Evolutionary conservation across 495 filamentous ascomycete genomes (phyloP), one percentile per base, ranked within the genome.

Genomic region (Clohesyomyces aquaticus): DNA sequence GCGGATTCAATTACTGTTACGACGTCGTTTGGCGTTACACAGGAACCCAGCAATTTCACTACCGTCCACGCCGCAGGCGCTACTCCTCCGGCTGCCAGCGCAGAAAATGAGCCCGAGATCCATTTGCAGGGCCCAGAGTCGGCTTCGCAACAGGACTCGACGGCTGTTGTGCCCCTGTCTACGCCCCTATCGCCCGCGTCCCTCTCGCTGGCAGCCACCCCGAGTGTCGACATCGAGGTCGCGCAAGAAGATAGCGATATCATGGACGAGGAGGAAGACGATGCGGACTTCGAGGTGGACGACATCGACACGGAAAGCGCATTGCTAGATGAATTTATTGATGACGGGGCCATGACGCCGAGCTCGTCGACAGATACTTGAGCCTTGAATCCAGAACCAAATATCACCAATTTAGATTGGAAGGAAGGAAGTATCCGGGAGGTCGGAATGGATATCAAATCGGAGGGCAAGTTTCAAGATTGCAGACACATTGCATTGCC

Each of bases 1-100:
- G n/a, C n/a, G 10, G 65, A 67, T 32, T 58, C 51, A 1, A 67
- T 67, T 18, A 67, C 65, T 8, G 65, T 67, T 3, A 67, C 65
- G 3, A 67, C 65, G 18, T 58, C 57, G 19, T 67, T 67, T 55
- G 65, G 65, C 12, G 65, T 67, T 14, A 18, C 11, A 8, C n/a
- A 67, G 22, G 65, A 67, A 25, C 58, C 65, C 1, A 63, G 26
- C 25, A 59, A 63, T 27, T 4, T 67, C 25, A 63, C 58, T 12
- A 23, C 46, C 25, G 59, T 67, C 14, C 28, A 45, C 19, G 51
- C 57, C 9, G 11, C 47, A 28, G n/a, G 35, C 16, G 6, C 22
- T 55, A 11, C n/a, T n/a, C 45, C 58, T 23, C 43, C 25, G 29
- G 27, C 49, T 1, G 2, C 35, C 23, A 4, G 11, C 12, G 8